These are phyloP conservation scores for Saturnispora galanensis DNA, from an alignment of 805 yeast species.

Conservation along the genomic window DNA sequence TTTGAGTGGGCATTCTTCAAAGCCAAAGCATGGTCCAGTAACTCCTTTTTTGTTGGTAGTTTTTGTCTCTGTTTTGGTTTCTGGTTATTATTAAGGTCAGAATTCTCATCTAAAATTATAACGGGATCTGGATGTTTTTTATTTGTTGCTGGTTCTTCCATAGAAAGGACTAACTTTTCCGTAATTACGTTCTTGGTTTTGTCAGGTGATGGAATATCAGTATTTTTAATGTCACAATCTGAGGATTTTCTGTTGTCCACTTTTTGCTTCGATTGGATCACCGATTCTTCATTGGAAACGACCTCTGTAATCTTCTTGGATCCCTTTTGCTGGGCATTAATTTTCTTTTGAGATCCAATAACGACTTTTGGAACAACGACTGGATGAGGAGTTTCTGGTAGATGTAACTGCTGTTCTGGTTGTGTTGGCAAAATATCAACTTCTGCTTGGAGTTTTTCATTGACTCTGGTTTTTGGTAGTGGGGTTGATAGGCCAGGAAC, in stretches of 20 bases:
- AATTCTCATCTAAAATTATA: neutral
- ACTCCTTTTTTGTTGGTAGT: constrained; percentile 4
- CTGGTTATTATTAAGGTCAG: neutral
- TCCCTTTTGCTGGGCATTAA: no score
- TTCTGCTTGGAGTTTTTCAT: neutral
- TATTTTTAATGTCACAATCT: no score
- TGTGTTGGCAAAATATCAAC: neutral
- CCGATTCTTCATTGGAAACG: neutral
- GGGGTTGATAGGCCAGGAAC: constrained; percentile 6
- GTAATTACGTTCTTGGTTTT: neutral
- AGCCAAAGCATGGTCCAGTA: neutral
- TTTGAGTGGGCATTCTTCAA: neutral
- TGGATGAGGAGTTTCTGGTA: neutral
- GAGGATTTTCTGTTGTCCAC: neutral
- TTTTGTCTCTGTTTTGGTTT: constrained; percentile 2
- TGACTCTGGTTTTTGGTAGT: constrained; percentile 1
- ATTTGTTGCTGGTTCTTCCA: constrained; percentile 1
- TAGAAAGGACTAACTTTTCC: neutral
- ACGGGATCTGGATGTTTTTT: neutral
- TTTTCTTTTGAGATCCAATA: neutral
- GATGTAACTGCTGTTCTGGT: no score
- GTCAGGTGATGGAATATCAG: neutral
- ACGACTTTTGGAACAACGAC: neutral
- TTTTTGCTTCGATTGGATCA: neutral
- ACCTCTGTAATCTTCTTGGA: no score